Conservation (phyloP, 257 asterid genomes). For the Fraxinus quadrangulata region DNA sequence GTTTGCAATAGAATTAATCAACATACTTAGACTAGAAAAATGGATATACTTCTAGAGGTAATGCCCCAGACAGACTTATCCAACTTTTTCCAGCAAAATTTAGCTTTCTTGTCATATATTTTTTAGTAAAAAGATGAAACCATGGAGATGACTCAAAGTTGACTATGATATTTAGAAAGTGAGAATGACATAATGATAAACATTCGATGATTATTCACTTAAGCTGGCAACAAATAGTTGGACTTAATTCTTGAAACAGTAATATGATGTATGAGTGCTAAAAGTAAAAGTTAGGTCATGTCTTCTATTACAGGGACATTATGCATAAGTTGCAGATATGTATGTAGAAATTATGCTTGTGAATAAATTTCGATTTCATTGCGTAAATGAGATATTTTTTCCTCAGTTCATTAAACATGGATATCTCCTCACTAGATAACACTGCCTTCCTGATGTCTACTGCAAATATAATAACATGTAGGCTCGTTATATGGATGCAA, state of each 20-base stretch:
- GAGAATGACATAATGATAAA: background rate
- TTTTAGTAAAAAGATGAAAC: constrained; percentile 9
- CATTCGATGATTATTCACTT: constrained; percentile 4
- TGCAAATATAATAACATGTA: background rate
- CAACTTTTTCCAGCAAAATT: background rate
- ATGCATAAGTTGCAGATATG: background rate
- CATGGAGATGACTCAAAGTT: constrained; percentile 9
- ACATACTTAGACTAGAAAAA: constrained; percentile 1
- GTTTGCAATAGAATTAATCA: background rate
- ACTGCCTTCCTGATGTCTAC: background rate
- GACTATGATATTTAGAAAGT: background rate
- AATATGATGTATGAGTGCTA: background rate
- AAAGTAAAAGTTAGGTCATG: background rate
- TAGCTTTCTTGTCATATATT: background rate
- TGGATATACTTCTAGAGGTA: constrained; percentile 14
- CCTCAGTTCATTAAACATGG: background rate
- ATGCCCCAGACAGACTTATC: constrained; percentile 15
- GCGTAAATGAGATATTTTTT: background rate
- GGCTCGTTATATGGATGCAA: constrained; percentile 1
- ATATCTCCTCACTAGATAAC: background rate
- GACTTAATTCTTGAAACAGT: background rate
- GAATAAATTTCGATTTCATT: constrained; percentile 8
- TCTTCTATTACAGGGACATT: constrained; percentile 17
- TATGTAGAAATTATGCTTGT: background rate
- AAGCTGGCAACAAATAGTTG: background rate